Evolutionary conservation across 805 yeast genomes (phyloP).

Genomic region (Kodamaea kaohsiungensis): DNA sequence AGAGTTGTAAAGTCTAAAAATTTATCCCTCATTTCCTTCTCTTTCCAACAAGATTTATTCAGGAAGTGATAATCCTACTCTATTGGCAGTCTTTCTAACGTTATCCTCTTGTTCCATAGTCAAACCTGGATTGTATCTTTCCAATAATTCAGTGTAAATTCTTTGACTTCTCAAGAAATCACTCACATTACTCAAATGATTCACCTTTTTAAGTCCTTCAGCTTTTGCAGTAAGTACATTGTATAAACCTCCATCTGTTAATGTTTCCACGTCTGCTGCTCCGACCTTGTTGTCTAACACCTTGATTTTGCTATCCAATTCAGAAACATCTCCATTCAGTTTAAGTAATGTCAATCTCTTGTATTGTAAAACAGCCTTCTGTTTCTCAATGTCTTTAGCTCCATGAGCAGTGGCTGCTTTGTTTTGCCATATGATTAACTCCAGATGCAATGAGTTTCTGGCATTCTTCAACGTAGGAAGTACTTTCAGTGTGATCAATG

Average conservation of each 20-base stretch:
- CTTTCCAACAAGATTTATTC: no score
- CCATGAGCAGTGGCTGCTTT: conserved; percentile 39
- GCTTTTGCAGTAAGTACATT: conserved; percentile 21
- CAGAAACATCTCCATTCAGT: conserved; percentile 34
- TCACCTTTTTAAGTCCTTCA: conserved; percentile 12
- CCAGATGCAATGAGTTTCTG: conserved; percentile 33
- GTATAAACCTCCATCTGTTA: conserved; percentile 15
- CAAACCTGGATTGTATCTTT: conserved; percentile 84
- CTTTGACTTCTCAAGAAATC: conserved; percentile 71
- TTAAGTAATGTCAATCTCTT: conserved; percentile 47
- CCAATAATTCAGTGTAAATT: conserved; percentile 73
- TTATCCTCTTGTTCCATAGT: conserved; percentile 76
- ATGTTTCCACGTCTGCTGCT: conserved; percentile 8
- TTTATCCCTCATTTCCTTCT: no score
- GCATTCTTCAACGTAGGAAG: conserved; percentile 15
- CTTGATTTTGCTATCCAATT: conserved; percentile 31
- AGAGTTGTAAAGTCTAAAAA: no score
- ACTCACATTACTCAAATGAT: conserved; percentile 59
- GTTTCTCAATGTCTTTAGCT: conserved; percentile 43
- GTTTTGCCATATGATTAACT: conserved; percentile 39
- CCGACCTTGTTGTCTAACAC: conserved; percentile 16
- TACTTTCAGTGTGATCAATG: conserved; percentile 6
- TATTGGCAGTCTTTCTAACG: conserved; percentile 75
- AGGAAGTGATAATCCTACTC: conserved; percentile 74
- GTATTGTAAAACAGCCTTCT: conserved; percentile 49